Evolutionary conservation across 2,329 filamentous ascomycete genomes (phyloP), one percentile per base, ranked within the genome.

Genomic region (Neofusicoccum cordaticola): DNA sequence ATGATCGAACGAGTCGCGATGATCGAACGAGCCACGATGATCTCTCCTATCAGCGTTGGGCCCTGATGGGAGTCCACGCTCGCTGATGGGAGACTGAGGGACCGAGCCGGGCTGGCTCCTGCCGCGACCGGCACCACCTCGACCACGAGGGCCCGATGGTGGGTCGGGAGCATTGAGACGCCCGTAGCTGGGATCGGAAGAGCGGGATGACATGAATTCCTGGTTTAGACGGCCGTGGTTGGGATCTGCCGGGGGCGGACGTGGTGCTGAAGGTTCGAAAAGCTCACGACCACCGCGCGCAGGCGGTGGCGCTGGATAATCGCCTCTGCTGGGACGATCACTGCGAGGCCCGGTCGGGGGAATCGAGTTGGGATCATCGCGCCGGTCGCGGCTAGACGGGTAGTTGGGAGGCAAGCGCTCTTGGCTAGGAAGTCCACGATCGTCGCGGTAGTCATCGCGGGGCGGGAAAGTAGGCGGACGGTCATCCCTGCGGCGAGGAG

Each of bases 301-400:
- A 64, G 69, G 56, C 4, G 66, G 45, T 6, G 63, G 45, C 3
- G 61, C 63, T 13, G 65, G n/a, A 42, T 70, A 63, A 27, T 77
- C 75, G 35, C 68, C 70, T 51, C 82, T 77, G 60, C 79, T 79
- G 57, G 51, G 15, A 35, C 62, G 62, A 7, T 65, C 56, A 35
- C 76, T 76, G 64, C 84, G 81, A 62, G 85, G 85, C 15, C 84
- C 85, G 19, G 81, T 82, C 5, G 85, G 85, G 50, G 84, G 77
- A 42, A 71, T 72, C 31, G 77, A 75, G 56, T 79, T 77, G 11
- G 73, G 68, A n/a, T 75, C 75, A 7, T 77, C 73, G 27, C 75
- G 72, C 34, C 74, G 72, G 64, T 79, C 83, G 67, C 77, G 78
- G 42, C 73, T 76, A 50, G 72, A 65, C 4, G 64, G 58, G 39